These are phyloP conservation scores for Ligustrum vulgare DNA, from an alignment of 257 asterid species.

Conservation along the genomic window DNA sequence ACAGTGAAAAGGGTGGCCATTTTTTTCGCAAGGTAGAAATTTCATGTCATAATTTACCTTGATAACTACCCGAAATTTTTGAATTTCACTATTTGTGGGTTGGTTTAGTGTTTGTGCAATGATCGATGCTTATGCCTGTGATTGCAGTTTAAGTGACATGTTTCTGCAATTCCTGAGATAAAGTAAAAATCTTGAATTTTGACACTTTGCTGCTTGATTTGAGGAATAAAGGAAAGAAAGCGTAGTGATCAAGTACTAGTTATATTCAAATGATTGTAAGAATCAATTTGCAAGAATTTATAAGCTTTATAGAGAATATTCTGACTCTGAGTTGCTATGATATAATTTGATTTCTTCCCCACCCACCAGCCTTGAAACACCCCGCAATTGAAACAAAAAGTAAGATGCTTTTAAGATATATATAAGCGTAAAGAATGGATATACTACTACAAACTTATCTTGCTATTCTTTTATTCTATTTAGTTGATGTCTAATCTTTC, in stretches of 20 bases:
- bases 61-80: neutral
- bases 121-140: slow-evolving; percentile 1
- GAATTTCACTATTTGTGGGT: slow-evolving; percentile 1
- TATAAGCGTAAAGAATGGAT: too few relatives aligned
- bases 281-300: neutral
- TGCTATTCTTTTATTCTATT: too few relatives aligned
- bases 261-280: neutral
- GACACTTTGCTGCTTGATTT: neutral
- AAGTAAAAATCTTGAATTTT: slow-evolving; percentile 8
- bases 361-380: neutral
- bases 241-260: neutral
- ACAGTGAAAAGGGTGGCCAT: slow-evolving; percentile 32
- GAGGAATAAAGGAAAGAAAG: neutral
- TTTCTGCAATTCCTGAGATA: slow-evolving; percentile 16
- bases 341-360: neutral
- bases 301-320: neutral
- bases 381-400: too few relatives aligned
- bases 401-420: too few relatives aligned
- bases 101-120: slow-evolving; percentile 1
- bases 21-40: slow-evolving; percentile 40
- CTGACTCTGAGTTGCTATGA: neutral
- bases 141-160: neutral
- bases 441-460: too few relatives aligned
- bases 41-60: neutral
- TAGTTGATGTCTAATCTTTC: neutral